Base-by-base conservation (phyloP, 2,329 filamentous ascomycete species). In the Claviceps fusiformis region DNA sequence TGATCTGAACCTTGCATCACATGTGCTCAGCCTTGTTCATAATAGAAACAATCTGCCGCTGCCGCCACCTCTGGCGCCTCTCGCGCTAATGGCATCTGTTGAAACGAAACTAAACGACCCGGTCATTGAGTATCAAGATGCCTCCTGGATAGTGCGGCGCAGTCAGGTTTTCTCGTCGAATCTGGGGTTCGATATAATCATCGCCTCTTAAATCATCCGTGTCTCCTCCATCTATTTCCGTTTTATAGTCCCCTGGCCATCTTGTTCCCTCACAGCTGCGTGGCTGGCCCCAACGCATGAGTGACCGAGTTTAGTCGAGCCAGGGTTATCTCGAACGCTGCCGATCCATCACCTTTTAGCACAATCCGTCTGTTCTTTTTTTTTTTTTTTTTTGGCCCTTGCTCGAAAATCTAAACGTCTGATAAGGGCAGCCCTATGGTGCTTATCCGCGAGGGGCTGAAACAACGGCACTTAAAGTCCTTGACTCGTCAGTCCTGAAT, bases 1-100 rank as follows among this genome's bases (percentile, higher is more conserved):
- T 24, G 24, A 24, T 24, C 45, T 46, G 45, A 46, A 46, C 24
- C 45, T 46, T 29, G 15, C 45, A 29, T 46, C n/a, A 15, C 45
- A 17, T 29, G 7, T 19, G 10, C 54, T 45, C 41, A 53, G 39
- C 50, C 47, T 52, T 48, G 10, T 19, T 19, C 54, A n/a, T 9
- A 55, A 55, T 52, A 55, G 54, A 48, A 55, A 43, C 44, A 48
- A 24, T 31, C 31, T n/a, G 52, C 44, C n/a, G 11, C 29, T 39
- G 44, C 24, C n/a, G 11, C 29, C 31, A 35, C 24, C 27, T 33
- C 37, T 39, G 19, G 54, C 50, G 50, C 50, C 46, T 53, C 33
- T 35, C 44, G n/a, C 29, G 29, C 27, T 8, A 53, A 50, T 52
- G n/a, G 45, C 31, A 44, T 37, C 29, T 8, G 15, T 48, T 9